Evolutionary conservation across 345 rosid species (phyloP).

Genomic region (Barbarea vulgaris): DNA sequence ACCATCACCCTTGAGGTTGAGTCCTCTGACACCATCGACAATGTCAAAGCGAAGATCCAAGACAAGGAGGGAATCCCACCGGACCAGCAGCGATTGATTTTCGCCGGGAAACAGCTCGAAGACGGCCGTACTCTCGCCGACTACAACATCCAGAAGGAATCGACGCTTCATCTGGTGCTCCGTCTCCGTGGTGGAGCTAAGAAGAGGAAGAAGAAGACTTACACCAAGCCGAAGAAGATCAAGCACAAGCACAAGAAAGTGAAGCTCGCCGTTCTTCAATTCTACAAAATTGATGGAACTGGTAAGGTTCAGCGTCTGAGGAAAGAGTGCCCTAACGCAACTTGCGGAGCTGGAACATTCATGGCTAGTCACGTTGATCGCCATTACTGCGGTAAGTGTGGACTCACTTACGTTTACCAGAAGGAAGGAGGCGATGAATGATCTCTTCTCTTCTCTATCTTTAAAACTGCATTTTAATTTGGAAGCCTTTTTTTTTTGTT

Average conservation of each 20-base stretch:
- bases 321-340: conserved; percentile 43
- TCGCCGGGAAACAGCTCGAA: conserved; percentile 45
- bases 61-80: conserved; percentile 47
- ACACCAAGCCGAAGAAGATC: conserved; percentile 45
- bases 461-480: conserved; percentile 4
- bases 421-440: conserved; percentile 36
- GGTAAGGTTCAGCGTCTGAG: conserved; percentile 44
- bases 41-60: conserved; percentile 44
- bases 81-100: conserved; percentile 42
- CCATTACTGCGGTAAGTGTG: conserved; percentile 48
- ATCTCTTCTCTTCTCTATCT: not conserved
- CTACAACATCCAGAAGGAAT: conserved; percentile 49
- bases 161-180: conserved; percentile 47
- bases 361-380: conserved; percentile 46
- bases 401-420: conserved; percentile 42
- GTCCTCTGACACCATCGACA: conserved; percentile 46
- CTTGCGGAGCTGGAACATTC: conserved; percentile 44
- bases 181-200: conserved; percentile 50
- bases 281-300: conserved; percentile 41
- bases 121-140: conserved; percentile 45
- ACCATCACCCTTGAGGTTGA: conserved; percentile 66
- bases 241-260: conserved; percentile 47
- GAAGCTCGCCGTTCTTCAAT: conserved; percentile 41
- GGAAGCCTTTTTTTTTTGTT: conserved; percentile 2
- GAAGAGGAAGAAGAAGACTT: conserved; percentile 50